Conservation (phyloP, 768 basidiomycete species). For the Hebeloma cylindrosporum region DNA sequence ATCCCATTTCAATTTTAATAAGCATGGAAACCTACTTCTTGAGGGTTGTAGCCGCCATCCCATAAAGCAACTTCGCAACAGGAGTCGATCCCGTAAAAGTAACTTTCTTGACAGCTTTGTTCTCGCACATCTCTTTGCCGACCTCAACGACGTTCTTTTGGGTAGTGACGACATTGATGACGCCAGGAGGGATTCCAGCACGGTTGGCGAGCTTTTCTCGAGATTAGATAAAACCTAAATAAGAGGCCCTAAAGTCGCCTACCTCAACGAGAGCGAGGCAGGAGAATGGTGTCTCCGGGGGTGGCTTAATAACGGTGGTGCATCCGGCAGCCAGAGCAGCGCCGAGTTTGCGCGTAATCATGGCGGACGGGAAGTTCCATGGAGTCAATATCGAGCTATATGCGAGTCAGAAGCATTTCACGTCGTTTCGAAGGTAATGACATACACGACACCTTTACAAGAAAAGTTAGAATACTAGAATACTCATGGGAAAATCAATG, state of each 20-base stretch:
- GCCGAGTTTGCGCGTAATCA: conserved; percentile 90
- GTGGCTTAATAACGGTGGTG: conserved; percentile 92
- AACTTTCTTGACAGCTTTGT: conserved; percentile 80
- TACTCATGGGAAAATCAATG: conserved; percentile 18
- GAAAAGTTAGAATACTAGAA: conserved; percentile 3
- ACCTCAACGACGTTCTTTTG: conserved; percentile 83
- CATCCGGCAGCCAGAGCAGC: conserved; percentile 95
- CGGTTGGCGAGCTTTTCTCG: conserved; percentile 65
- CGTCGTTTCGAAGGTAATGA: neutral
- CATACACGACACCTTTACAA: conserved; percentile 41
- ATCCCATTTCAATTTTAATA: neutral
- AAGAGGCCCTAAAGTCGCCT: conserved; percentile 2
- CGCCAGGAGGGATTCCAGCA: conserved; percentile 94
- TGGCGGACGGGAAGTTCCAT: conserved; percentile 95
- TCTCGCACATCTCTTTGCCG: conserved; percentile 93
- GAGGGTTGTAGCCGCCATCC: conserved; percentile 70
- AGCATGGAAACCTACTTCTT: conserved; percentile 63
- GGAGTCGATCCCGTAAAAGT: conserved; percentile 88
- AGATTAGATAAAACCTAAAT: neutral
- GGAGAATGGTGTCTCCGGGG: conserved; percentile 93
- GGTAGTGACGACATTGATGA: conserved; percentile 92
- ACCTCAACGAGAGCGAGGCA: conserved; percentile 91
- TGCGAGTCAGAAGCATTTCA: conserved; percentile 6
- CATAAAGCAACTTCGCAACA: conserved; percentile 75
- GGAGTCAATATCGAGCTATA: conserved; percentile 75